These are phyloP conservation scores for Magnusiomyces tetraspermus DNA, from an alignment of 1,139 yeast species.

Conservation along the genomic window DNA sequence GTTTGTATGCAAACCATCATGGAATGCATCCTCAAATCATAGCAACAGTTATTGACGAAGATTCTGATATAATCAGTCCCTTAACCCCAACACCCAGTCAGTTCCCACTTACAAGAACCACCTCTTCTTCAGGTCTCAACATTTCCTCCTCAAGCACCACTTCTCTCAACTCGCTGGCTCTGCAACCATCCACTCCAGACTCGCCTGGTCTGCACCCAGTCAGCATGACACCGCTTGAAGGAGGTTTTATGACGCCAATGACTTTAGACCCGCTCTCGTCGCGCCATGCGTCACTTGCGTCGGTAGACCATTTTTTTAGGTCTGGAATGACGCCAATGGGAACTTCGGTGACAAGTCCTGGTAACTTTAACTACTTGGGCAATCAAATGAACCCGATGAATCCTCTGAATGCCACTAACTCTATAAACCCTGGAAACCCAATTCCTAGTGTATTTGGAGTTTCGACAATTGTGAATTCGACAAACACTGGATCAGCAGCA, in stretches of 20 bases:
- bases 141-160: conserved; percentile 3
- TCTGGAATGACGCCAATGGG: too few relatives aligned
- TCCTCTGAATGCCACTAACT: not conserved
- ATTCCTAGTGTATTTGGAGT: not conserved
- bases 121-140: not conserved
- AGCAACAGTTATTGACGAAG: conserved; percentile 1
- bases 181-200: conserved; percentile 7
- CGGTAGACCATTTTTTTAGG: conserved; percentile 1
- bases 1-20: not conserved
- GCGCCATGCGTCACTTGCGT: not conserved
- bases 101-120: conserved; percentile 5
- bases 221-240: conserved; percentile 10
- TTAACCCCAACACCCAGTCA: not conserved
- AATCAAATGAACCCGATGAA: not conserved
- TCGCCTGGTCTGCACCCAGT: conserved; percentile 14
- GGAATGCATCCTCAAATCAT: not conserved
- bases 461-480: not conserved
- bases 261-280: conserved; percentile 8
- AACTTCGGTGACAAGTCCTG: too few relatives aligned
- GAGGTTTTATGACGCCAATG: conserved; percentile 16
- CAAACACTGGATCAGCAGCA: not conserved
- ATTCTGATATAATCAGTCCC: not conserved
- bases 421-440: too few relatives aligned
- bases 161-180: not conserved
- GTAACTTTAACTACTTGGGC: too few relatives aligned